These are phyloP conservation scores for Annona cherimola DNA, from an alignment of 164 flowering plant genomes.

Conservation along the genomic window DNA sequence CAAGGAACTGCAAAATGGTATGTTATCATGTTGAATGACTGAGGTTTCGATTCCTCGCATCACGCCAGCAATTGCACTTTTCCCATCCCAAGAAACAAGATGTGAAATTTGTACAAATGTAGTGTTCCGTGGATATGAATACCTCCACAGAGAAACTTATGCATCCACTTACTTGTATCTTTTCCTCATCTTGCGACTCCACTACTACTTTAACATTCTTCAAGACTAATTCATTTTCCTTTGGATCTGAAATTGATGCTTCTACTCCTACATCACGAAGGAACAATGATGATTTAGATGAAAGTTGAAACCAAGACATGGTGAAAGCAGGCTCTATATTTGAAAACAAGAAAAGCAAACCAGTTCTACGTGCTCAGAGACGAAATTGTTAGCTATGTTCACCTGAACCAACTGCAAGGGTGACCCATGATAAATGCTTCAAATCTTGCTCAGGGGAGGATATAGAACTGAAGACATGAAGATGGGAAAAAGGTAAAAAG, in stretches of 20 bases:
- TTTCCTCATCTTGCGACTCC: constrained; percentile 49
- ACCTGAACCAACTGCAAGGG: constrained; percentile 52
- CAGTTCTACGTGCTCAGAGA: background rate
- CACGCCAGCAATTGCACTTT: too few relatives aligned
- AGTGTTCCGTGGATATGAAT: background rate
- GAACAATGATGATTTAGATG: background rate
- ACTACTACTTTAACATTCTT: constrained; percentile 43
- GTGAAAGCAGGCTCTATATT: background rate
- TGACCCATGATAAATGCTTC: constrained; percentile 18
- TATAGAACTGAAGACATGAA: background rate
- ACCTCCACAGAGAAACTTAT: background rate
- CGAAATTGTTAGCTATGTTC: constrained; percentile 6
- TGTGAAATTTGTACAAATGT: background rate
- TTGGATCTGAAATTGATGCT: constrained; percentile 39
- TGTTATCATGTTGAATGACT: too few relatives aligned
- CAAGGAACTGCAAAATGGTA: too few relatives aligned
- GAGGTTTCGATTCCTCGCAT: too few relatives aligned
- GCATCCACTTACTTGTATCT: constrained; percentile 42
- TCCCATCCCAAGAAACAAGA: too few relatives aligned
- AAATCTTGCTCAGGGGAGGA: constrained; percentile 5
- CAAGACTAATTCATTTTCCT: constrained; percentile 28
- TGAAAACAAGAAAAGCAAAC: constrained; percentile 3
- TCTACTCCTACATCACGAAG: constrained; percentile 39
- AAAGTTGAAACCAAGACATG: background rate
- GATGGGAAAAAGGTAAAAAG: too few relatives aligned